Evolutionary conservation across 495 filamentous ascomycete genomes (phyloP), one percentile per base, ranked within the genome.

Genomic region (Recurvomyces mirabilis): DNA sequence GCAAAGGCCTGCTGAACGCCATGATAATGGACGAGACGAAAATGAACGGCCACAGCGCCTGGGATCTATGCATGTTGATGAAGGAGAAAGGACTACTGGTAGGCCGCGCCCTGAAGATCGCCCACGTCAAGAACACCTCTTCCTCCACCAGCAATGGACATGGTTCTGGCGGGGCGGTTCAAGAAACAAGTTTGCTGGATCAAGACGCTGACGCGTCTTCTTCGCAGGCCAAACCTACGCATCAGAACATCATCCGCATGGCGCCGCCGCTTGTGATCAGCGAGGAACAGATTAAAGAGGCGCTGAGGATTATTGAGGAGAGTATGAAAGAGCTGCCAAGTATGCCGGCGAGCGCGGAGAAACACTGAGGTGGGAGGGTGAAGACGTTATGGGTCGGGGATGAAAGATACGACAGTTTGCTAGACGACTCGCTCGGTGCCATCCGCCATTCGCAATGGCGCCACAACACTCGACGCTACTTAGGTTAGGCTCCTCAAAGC

Each of bases 81-180:
- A 96, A 96, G 73, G 77, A 80, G 63, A 96, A 94, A 73, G 91
- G 91, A 35, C 67, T 98, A 42, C 63, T 98, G 74, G 87, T 93
- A 61, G 58, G 75, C 66, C 60, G 61, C 59, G 60, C 64, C 43
- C 56, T 66, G 20, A 70, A 66, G 51, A 68, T 67, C 51, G 62
- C 63, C 19, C 64, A 63, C 43, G 44, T 61, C 3, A 51, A 57
- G 46, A 17, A 19, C n/a, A n/a, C n/a, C n/a, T 29, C 26, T 19
- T 36, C 33, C 15, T 36, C 33, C 9, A 18, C 11, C 10, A n/a
- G n/a, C n/a, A n/a, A n/a, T n/a, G n/a, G n/a, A n/a, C n/a, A n/a
- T n/a, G n/a, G n/a, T 58, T 21, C 31, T 19, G 31, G 23, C 36
- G 14, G 50, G 39, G 28, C 37, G 46, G 57, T 66, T 68, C 32